Percentiles rank a stretch among this genome's conserved stretches.
phyloP scores from a whole-genome alignment of 2,329 filamentous ascomycete species.

The Aspergillus fructus region DNA sequence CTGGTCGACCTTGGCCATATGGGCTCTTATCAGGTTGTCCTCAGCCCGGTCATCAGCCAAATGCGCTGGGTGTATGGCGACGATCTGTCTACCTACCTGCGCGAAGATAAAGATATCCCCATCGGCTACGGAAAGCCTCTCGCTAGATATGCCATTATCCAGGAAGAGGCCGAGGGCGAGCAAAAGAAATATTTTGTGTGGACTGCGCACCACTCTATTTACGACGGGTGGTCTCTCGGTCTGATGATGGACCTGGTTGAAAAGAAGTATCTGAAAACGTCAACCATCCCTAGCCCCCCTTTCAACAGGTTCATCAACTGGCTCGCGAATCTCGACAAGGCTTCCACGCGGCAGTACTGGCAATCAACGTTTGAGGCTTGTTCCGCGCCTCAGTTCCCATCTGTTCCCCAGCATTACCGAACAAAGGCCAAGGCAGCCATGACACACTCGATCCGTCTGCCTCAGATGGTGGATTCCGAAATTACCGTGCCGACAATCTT shows the following conservation, averaged over 20 bases:
- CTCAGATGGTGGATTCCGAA: background rate
- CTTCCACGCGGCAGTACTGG: too few relatives aligned
- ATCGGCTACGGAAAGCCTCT: background rate
- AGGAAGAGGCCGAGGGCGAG: background rate
- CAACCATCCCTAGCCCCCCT: background rate
- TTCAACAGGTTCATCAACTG: background rate
- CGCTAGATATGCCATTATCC: background rate
- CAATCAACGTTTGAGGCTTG: too few relatives aligned
- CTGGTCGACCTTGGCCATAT: too few relatives aligned
- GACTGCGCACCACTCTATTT: background rate
- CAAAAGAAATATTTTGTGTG: background rate
- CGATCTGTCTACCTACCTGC: too few relatives aligned
- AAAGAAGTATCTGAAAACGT: background rate
- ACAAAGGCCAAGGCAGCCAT: too few relatives aligned
- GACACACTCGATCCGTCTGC: background rate
- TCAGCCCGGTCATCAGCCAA: too few relatives aligned
- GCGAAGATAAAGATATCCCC: background rate
- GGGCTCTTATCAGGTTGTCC: too few relatives aligned
- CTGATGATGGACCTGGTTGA: background rate
- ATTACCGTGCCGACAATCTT: background rate
- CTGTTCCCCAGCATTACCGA: too few relatives aligned
- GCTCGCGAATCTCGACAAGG: too few relatives aligned
- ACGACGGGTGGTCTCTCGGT: background rate
- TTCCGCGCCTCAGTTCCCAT: too few relatives aligned
- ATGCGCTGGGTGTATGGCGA: too few relatives aligned